Evolutionary conservation across 2,329 filamentous ascomycete species (phyloP), one percentile per base, ranked within the genome.

Genomic region (Colletotrichum coccodes): DNA sequence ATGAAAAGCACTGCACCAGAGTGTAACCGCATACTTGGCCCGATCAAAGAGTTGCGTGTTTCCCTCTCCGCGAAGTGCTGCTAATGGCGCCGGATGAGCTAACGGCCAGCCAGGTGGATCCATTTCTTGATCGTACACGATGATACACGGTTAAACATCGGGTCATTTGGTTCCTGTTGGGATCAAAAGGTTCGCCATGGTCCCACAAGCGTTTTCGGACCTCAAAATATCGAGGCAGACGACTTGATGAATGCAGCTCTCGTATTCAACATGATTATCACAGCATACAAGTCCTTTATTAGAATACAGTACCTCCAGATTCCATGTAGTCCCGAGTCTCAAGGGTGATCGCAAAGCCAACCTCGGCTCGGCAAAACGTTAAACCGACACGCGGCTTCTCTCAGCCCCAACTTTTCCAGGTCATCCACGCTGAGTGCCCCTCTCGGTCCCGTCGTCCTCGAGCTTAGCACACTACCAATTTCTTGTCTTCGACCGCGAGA

Each of bases 391-490:
- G 44, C 12, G 16, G 28, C 42, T n/a, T 23, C 56, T 8, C 49
- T 34, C 58, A 49, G 62, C 58, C 60, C 70, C 65, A 70, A 67
- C 66, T 58, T 63, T 63, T 73, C 60, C n/a, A n/a, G n/a, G n/a
- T n/a, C n/a, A n/a, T n/a, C n/a, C n/a, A n/a, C n/a, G n/a, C n/a
- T n/a, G n/a, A n/a, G n/a, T n/a, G n/a, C n/a, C 64, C 67, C 68
- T 73, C 71, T 53, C 46, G 34, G 56, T 46, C 40, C 68, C 36
- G 52, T 56, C 30, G 56, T 59, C 54, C 40, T 47, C 11, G 44
- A 47, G 44, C 44, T 47, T 47, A 59, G 56, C 56, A 59, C 56
- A 59, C 56, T 59, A 59, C 56, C 56, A 59, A 59, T 59, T 59
- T 59, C 56, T 59, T 11, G 40, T 59, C 56, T 34, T 59, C 42